Percentiles rank a stretch among this genome's conserved stretches.
phyloP scores from a whole-genome alignment of 495 filamentous ascomycete genomes.

The Stereocaulon alpinum region DNA sequence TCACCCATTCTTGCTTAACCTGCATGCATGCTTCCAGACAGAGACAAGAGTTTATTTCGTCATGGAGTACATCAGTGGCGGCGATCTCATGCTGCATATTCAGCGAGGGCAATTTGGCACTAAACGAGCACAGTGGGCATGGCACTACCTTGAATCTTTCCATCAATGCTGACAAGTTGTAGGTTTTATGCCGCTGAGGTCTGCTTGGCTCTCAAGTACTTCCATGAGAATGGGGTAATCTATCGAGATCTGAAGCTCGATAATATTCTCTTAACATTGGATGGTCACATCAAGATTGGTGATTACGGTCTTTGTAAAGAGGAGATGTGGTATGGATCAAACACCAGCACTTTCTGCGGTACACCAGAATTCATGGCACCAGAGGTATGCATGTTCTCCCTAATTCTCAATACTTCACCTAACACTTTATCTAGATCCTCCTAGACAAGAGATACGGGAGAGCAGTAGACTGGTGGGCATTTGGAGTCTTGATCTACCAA shows the following conservation, averaged over 20 bases:
- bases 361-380: conserved; percentile 99
- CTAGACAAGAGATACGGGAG: conserved; percentile 97
- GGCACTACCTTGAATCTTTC: conserved; percentile 2
- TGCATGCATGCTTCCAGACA: conserved; percentile 98
- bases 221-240: conserved; percentile 98
- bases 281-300: conserved; percentile 97
- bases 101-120: conserved; percentile 92
- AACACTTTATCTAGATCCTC: conserved; percentile 56
- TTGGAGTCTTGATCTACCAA: conserved; percentile 98
- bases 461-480: conserved; percentile 99
- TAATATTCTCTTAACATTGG: conserved; percentile 91
- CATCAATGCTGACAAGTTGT: conserved; percentile 8
- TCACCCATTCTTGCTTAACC: conserved; percentile 88
- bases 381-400: conserved; percentile 51
- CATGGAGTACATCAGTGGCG: conserved; percentile 99
- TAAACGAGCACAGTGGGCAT: conserved; percentile 84
- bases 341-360: conserved; percentile 96
- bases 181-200: conserved; percentile 98
- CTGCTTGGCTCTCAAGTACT: conserved; percentile 94
- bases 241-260: conserved; percentile 99
- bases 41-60: conserved; percentile 99
- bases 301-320: conserved; percentile 99
- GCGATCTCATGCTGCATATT: conserved; percentile 98
- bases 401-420: neutral
- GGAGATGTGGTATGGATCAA: conserved; percentile 98